Conservation (phyloP, 2,329 filamentous ascomycete species). For the Pezicula radicicola region DNA sequence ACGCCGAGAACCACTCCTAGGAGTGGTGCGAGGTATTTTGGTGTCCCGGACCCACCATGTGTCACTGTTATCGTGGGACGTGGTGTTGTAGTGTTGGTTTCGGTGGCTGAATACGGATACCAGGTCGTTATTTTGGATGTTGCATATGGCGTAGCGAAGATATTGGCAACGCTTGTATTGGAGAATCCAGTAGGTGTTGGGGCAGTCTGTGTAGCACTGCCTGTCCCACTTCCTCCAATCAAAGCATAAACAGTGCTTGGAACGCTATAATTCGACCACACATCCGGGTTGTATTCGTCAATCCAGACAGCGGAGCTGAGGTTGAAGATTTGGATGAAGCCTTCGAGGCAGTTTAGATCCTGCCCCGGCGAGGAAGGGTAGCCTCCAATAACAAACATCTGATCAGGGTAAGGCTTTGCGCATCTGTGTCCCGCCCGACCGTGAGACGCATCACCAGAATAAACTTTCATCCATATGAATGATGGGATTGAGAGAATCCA, state of each 20-base stretch:
- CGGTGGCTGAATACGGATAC: conserved; percentile 45
- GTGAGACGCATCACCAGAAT: conserved; percentile 44
- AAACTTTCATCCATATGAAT: conserved; percentile 67
- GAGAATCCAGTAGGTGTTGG: conserved; percentile 57
- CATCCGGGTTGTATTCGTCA: conserved; percentile 62
- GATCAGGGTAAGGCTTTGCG: conserved; percentile 63
- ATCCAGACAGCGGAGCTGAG: conserved; percentile 66
- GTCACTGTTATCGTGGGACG: no score
- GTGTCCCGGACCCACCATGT: conserved; percentile 31
- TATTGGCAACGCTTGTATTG: conserved; percentile 37
- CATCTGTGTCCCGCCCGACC: conserved; percentile 65
- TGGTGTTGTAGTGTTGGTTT: not conserved
- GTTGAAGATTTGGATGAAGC: conserved; percentile 65
- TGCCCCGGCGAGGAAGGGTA: conserved; percentile 39
- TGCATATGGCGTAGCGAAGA: conserved; percentile 54
- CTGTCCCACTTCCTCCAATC: conserved; percentile 54
- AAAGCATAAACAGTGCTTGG: conserved; percentile 57
- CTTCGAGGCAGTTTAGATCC: conserved; percentile 40
- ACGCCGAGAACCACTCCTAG: conserved; percentile 59
- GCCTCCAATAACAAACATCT: conserved; percentile 67
- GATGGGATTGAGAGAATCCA: conserved; percentile 69
- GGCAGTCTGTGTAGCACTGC: conserved; percentile 61
- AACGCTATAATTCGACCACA: conserved; percentile 61
- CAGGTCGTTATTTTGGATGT: conserved; percentile 51
- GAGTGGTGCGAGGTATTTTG: conserved; percentile 58